A percentile compares a stretch with the other conserved stretches of the same genome.
These are phyloP conservation scores for Leersia perrieri DNA, from an alignment of 176 grass and related monocot species.

Conservation along the genomic window DNA sequence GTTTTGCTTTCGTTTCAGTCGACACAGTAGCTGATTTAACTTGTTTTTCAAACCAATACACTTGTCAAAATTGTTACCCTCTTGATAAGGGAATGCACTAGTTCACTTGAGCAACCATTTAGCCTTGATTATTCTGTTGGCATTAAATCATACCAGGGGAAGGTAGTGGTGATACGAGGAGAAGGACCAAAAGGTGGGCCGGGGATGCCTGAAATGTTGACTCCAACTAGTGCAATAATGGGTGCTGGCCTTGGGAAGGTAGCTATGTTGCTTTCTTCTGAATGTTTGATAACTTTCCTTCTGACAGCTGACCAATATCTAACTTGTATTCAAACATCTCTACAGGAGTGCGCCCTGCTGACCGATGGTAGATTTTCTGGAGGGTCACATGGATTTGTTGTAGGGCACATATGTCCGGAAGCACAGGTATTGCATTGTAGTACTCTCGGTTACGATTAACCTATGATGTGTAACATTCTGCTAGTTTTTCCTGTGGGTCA, in stretches of 20 bases:
- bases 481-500: not conserved
- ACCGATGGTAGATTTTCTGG: slow-evolving; percentile 99
- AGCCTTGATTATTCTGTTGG: slow-evolving; percentile 12
- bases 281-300: not conserved
- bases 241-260: slow-evolving; percentile 98
- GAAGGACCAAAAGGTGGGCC: slow-evolving; percentile 96
- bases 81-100: not conserved
- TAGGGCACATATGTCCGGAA: slow-evolving; percentile 97
- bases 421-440: slow-evolving; percentile 60
- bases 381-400: slow-evolving; percentile 97
- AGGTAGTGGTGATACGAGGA: slow-evolving; percentile 88
- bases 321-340: slow-evolving; percentile 15
- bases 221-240: slow-evolving; percentile 98
- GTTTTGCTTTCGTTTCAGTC: not conserved
- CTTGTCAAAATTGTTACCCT: not conserved
- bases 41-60: not conserved
- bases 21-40: not conserved
- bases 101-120: not conserved
- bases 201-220: slow-evolving; percentile 99
- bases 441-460: not conserved
- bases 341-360: slow-evolving; percentile 87
- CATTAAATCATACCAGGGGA: slow-evolving; percentile 42
- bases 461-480: not conserved
- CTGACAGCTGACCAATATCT: not conserved
- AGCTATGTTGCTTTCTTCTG: slow-evolving; percentile 10